These are phyloP conservation scores for Rhypophila decipiens DNA, from an alignment of 495 filamentous ascomycete species.

Conservation along the genomic window DNA sequence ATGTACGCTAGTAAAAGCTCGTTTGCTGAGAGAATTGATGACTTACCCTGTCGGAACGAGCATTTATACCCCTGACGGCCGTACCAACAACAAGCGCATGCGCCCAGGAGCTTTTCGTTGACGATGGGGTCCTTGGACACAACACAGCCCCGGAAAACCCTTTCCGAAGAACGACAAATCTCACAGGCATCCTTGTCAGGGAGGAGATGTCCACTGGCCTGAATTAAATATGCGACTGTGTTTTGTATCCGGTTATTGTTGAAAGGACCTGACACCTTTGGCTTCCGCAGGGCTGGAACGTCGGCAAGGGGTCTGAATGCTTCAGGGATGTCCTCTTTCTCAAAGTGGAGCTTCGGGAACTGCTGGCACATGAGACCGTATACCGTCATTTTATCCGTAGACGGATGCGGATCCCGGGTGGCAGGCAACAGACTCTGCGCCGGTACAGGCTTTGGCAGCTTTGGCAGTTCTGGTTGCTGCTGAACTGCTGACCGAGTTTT, in stretches of 20 bases:
- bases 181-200: conserved; percentile 4
- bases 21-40: too few relatives aligned
- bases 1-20: not conserved
- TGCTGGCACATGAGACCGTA: conserved; percentile 1
- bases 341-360: conserved; percentile 1
- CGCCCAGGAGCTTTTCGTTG: not conserved
- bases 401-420: not conserved
- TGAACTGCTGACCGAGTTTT: not conserved
- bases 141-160: conserved; percentile 9
- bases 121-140: not conserved
- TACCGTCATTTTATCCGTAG: conserved; percentile 7
- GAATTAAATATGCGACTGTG: conserved; percentile 13
- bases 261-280: not conserved
- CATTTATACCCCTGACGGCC: conserved; percentile 12
- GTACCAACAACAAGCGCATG: conserved; percentile 23
- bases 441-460: not conserved
- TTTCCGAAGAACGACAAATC: conserved; percentile 2
- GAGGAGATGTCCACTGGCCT: conserved; percentile 10
- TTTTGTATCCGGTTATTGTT: conserved; percentile 8
- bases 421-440: not conserved
- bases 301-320: not conserved
- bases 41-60: too few relatives aligned
- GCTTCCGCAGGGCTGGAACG: conserved; percentile 5
- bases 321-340: not conserved
- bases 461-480: not conserved